Evolutionary conservation across 2,329 filamentous ascomycete species (phyloP).

Genomic region (Aureobasidium sp.): DNA sequence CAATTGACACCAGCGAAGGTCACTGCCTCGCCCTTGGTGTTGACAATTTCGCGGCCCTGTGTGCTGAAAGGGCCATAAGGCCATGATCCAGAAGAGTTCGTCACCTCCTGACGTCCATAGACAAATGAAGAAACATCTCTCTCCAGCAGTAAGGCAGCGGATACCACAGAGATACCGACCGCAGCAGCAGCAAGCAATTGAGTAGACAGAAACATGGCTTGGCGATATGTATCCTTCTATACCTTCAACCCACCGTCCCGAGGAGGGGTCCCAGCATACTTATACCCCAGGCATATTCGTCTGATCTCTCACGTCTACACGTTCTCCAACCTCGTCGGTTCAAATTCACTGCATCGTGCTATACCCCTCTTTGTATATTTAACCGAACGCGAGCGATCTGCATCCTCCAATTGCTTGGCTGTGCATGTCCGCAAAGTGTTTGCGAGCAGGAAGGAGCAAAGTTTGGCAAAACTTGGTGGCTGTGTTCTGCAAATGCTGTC

Average conservation of each 20-base stretch:
- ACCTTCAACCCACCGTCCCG: background rate
- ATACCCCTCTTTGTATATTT: conserved; percentile 11
- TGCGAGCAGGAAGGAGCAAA: background rate
- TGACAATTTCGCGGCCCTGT: conserved; percentile 26
- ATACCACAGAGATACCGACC: background rate
- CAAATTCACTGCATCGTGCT: background rate
- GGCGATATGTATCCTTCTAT: background rate
- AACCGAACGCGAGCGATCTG: conserved; percentile 1
- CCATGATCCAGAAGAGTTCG: background rate
- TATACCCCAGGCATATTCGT: background rate
- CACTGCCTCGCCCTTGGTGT: conserved; percentile 29
- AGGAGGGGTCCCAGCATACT: background rate
- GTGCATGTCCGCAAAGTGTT: background rate
- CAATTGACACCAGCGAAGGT: conserved; percentile 51
- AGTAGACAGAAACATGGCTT: background rate
- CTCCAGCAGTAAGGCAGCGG: background rate
- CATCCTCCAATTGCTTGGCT: conserved; percentile 2
- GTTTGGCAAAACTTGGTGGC: background rate
- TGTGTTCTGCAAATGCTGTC: background rate
- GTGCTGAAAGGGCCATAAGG: conserved; percentile 20
- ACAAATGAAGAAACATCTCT: background rate
- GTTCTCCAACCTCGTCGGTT: background rate
- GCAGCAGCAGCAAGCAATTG: background rate
- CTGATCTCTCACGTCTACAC: background rate
- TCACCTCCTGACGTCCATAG: background rate